Evolutionary conservation across 176 grass and related monocot species (phyloP).

Genomic region (Urochloa ruziziensis): DNA sequence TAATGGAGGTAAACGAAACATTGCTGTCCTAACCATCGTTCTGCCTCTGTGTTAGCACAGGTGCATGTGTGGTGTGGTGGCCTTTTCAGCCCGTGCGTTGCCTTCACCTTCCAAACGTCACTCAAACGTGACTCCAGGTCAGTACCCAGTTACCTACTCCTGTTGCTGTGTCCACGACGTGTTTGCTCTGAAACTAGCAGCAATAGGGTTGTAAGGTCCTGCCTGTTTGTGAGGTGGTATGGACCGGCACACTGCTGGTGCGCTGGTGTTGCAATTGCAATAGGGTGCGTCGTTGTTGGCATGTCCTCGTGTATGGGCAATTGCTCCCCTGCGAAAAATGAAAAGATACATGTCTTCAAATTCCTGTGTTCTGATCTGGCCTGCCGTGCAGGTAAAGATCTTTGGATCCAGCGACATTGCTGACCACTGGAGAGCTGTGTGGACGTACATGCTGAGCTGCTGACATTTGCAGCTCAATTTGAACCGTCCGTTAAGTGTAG

Average conservation of each 20-base stretch:
- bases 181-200: neutral
- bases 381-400: neutral
- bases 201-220: neutral
- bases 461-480: neutral
- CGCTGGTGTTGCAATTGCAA: neutral
- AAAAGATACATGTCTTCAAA: neutral
- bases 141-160: constrained; percentile 43
- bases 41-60: neutral
- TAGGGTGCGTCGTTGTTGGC: neutral
- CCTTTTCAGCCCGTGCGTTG: constrained; percentile 23
- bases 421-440: neutral
- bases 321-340: neutral
- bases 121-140: constrained; percentile 50
- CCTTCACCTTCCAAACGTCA: constrained; percentile 42
- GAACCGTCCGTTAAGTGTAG: neutral
- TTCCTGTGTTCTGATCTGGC: neutral
- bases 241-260: neutral
- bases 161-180: constrained; percentile 10
- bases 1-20: constrained; percentile 41
- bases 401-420: neutral
- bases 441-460: neutral
- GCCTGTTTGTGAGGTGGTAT: neutral
- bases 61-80: constrained; percentile 31
- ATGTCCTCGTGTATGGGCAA: constrained; percentile 1
- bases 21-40: constrained; percentile 41